Evolutionary conservation across 148 eudicot genomes (phyloP).

Genomic region (Cornus suecica): DNA sequence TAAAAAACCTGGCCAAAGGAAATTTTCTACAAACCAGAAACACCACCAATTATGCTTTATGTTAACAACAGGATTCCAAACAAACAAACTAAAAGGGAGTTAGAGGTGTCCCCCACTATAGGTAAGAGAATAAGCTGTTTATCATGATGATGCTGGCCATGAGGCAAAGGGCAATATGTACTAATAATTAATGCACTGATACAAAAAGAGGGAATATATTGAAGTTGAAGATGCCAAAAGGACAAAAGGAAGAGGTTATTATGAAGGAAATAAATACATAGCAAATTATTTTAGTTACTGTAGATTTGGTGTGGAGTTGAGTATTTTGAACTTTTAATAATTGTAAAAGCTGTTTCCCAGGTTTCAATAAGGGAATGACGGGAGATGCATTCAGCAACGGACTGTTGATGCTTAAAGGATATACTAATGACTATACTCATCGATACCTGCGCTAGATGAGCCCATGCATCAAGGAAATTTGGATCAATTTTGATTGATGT

Average conservation of each 20-base stretch:
- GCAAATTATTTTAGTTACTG: neutral
- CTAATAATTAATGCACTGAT: neutral
- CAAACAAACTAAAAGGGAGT: neutral
- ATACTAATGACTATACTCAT: neutral
- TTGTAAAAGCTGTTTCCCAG: neutral
- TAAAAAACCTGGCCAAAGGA: conserved; percentile 1
- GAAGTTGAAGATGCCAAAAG: neutral
- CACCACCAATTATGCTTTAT: neutral
- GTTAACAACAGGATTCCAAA: neutral
- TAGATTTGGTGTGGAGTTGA: neutral
- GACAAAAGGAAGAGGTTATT: neutral
- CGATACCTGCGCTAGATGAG: conserved; percentile 83
- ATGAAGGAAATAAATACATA: neutral
- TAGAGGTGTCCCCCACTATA: neutral
- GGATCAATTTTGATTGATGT: conserved; percentile 70
- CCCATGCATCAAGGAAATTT: conserved; percentile 86
- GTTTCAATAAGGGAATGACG: neutral
- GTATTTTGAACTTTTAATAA: neutral
- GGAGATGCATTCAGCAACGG: neutral
- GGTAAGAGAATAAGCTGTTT: neutral
- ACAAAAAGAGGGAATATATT: neutral
- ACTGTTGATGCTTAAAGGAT: neutral
- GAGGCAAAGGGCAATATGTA: neutral
- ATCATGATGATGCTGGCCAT: no score
- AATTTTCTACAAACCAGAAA: neutral